Base-by-base conservation (phyloP, 805 yeast genomes). In the Barnettozyma siamensis region DNA sequence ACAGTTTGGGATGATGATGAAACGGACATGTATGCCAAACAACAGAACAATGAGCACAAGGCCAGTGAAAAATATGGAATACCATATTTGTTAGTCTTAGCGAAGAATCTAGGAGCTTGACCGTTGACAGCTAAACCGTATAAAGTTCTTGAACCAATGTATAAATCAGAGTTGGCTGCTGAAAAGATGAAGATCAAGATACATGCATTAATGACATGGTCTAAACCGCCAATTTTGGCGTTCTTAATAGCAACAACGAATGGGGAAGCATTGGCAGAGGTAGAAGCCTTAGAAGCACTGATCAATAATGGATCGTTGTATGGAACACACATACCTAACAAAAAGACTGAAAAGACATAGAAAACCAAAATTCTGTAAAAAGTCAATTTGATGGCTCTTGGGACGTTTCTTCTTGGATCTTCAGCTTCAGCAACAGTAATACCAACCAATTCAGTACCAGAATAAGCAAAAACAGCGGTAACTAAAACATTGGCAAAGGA, bases 121-220 rank as follows among this genome's bases (percentile, higher is more conserved):
- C 87, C 85, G 51, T 81, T 83, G 38, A 76, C 73, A 1, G 93
- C 75, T 48, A 86, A 65, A 29, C 85, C 83, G 56, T 82, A 84
- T 16, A 82, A 64, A 10, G 84, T 77, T 71, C 95, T 74, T 17
- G 93, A 77, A 23, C 85, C 84, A 58, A 80, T 79, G 63, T 83
- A 83, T 55, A 85, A 68, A 62, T 81, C 88, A 2, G 88, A 81
- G 65, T 84, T 86, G 10, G 85, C 80, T 35, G 94, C 94, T 10
- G 91, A 83, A 58, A 85, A 75, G 44, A 86, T 88, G 48, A 85
- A 83, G 31, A 84, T 63, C 55, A 88, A 63, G 50, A 88, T 82
- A 59, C 86, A 79, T 2, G 81, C 91, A 59, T 88, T 88, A 55
- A 88, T 69, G 37, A 88, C 72, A 50, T 81, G 83, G 30, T 88